Conservation (phyloP, 768 basidiomycete species). For the Termitomyces eurrhizus region DNA sequence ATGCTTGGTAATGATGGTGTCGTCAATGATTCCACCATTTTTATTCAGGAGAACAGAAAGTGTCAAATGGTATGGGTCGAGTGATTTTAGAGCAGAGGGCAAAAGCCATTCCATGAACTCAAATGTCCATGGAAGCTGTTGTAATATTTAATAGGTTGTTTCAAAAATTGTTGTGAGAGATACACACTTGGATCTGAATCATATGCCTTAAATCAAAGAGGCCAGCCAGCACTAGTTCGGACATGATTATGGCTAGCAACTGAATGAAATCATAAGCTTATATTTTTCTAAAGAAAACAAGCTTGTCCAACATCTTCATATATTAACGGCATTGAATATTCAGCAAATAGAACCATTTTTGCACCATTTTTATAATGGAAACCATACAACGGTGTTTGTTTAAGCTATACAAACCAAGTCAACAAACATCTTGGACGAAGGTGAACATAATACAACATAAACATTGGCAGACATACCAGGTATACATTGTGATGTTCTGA, state of each 20-base stretch:
- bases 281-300: constrained; percentile 17
- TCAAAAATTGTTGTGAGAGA: not conserved
- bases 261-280: constrained; percentile 24
- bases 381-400: constrained; percentile 79
- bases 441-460: not conserved
- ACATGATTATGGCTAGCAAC: constrained; percentile 91
- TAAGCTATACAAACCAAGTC: constrained; percentile 27
- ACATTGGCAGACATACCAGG: constrained; percentile 7
- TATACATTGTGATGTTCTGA: constrained; percentile 4
- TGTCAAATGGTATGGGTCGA: constrained; percentile 74
- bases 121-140: constrained; percentile 77
- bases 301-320: constrained; percentile 81
- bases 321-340: constrained; percentile 88
- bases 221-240: constrained; percentile 70
- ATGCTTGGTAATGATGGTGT: constrained; percentile 89
- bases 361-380: constrained; percentile 81
- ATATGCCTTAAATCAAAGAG: constrained; percentile 99
- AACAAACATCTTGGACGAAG: not conserved
- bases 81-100: constrained; percentile 70
- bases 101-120: constrained; percentile 87
- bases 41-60: constrained; percentile 89
- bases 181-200: constrained; percentile 84
- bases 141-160: not conserved
- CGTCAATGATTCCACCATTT: constrained; percentile 92
- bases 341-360: constrained; percentile 97